phyloP scores from a whole-genome alignment of 257 asterid species.

The Capsicum baccatum region DNA sequence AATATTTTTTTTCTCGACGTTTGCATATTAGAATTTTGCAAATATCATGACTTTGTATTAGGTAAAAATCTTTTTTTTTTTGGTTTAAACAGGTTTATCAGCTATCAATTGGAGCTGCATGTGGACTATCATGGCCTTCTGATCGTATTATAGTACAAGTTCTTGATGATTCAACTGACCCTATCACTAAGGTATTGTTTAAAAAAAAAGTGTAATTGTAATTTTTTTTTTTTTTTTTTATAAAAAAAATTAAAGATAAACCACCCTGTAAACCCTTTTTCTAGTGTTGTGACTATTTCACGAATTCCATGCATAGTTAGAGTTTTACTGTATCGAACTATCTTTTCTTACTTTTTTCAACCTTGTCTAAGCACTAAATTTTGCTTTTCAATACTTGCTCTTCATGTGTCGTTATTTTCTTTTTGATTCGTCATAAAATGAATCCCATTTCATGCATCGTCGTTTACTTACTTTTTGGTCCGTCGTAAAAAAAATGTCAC shows the following conservation, averaged over 20 bases:
- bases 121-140: constrained; percentile 95
- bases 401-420: too few relatives aligned
- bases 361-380: too few relatives aligned
- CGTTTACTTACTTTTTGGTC: too few relatives aligned
- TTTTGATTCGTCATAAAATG: too few relatives aligned
- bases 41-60: neutral
- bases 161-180: constrained; percentile 95
- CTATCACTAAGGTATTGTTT: constrained; percentile 55
- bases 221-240: neutral
- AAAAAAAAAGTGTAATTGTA: neutral
- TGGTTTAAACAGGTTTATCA: constrained; percentile 63
- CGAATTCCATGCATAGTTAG: too few relatives aligned
- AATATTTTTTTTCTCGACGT: neutral
- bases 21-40: neutral
- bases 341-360: too few relatives aligned
- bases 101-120: constrained; percentile 95
- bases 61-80: neutral
- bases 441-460: too few relatives aligned
- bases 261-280: neutral
- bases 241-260: neutral
- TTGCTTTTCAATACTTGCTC: too few relatives aligned
- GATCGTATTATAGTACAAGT: constrained; percentile 85
- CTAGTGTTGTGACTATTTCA: too few relatives aligned
- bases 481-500: too few relatives aligned
- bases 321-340: too few relatives aligned